Base-by-base conservation (phyloP, 192 early-diverging fungal species). In the Phycomyces blakesleeanus region DNA sequence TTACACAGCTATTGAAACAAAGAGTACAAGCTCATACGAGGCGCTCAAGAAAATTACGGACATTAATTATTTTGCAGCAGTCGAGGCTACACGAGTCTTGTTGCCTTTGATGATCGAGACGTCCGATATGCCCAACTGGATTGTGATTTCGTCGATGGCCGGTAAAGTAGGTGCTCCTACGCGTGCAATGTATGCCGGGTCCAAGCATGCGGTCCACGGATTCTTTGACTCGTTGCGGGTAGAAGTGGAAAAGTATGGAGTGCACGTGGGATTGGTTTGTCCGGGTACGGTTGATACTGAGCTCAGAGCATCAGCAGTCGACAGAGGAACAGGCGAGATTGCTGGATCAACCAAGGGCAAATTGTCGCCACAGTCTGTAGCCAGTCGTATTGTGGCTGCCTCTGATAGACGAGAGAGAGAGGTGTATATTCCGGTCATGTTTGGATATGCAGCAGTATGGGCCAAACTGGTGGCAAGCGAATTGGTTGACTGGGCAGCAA, bases 181-280 rank as follows among this genome's bases (percentile, higher is more conserved):
- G 7, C 83, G 92, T 6, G 74, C 85, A 5, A 69, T 94, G 51
- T 95, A 95, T 62, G 81, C 84, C 41, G 86, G 87, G 1, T 85
- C 83, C 54, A 95, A 95, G 52, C 88, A 90, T 62, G 93, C 93
- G 0, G 73, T 91, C 3, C 84, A 86, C 25, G 93, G 91, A 0
- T 95, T 89, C 72, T 93, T 95, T 78, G 79, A 83, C 49, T 77
- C 91, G 5, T 63, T 95, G 34, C 81, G 93, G 1, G 91, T 93
- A 66, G 93, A 95, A 66, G 68, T 92, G 4, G 76, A 69, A 0
- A 52, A 56, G 14, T 74, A 80, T 8, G 85, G 84, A 16, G 80
- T 91, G 9, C 76, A 81, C 27, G 79, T 95, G 5, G 83, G 83
- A 14, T 67, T 91, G 3, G 83, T 81, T 0, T 85, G 85, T 61